These are phyloP conservation scores for Saccharomyces hybrid DNA, from an alignment of 1,139 yeast genomes.

Conservation along the genomic window DNA sequence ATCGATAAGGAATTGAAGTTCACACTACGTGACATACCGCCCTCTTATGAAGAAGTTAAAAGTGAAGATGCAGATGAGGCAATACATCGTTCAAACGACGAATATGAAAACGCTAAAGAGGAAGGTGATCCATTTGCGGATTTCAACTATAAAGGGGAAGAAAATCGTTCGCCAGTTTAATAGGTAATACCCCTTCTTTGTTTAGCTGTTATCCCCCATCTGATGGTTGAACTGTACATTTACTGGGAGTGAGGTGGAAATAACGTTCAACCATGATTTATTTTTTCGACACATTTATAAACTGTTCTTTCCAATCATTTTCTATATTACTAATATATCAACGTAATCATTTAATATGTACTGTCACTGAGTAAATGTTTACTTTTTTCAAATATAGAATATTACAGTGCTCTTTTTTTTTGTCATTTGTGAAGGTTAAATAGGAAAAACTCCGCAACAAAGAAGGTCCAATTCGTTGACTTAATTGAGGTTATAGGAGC, in stretches of 20 bases:
- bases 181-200: neutral
- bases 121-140: conserved; percentile 14
- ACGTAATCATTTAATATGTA: too few relatives aligned
- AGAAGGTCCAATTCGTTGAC: too few relatives aligned
- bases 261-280: neutral
- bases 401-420: too few relatives aligned
- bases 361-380: too few relatives aligned
- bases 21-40: neutral
- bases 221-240: neutral
- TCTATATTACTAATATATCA: too few relatives aligned
- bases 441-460: too few relatives aligned
- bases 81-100: conserved; percentile 27
- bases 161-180: neutral
- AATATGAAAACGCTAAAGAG: conserved; percentile 4
- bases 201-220: neutral
- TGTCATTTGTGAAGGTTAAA: too few relatives aligned
- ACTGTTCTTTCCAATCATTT: neutral
- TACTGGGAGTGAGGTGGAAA: neutral
- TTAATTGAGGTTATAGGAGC: neutral
- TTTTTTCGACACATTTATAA: neutral
- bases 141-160: neutral
- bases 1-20: conserved; percentile 32
- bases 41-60: conserved; percentile 42
- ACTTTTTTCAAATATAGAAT: too few relatives aligned
- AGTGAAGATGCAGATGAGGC: conserved; percentile 46